Percentiles rank a stretch among this genome's conserved stretches.
Evolutionary conservation across 2,329 filamentous ascomycete genomes (phyloP).

Genomic region (Geosmithia flava): DNA sequence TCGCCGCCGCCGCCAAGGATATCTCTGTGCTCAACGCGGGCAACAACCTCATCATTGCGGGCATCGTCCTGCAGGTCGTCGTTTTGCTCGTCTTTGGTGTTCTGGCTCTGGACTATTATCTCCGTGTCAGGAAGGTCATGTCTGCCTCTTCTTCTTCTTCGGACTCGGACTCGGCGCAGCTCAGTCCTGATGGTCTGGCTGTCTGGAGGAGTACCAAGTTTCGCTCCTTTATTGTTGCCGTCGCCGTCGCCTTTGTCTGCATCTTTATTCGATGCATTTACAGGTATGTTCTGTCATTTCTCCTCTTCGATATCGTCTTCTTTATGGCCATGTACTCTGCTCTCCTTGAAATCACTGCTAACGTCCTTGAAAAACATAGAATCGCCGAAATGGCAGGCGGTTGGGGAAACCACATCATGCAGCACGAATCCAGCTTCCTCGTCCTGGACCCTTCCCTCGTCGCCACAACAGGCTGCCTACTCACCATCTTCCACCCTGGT

Average conservation of each 20-base stretch:
- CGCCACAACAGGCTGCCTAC: conserved; percentile 32
- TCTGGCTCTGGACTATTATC: conserved; percentile 30
- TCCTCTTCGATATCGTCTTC: neutral
- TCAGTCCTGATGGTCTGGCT: conserved; percentile 10
- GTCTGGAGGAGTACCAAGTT: conserved; percentile 32
- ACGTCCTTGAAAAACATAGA: conserved; percentile 15
- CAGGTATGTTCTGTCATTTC: conserved; percentile 22
- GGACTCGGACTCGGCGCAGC: conserved; percentile 7
- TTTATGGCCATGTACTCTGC: neutral
- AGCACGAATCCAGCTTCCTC: conserved; percentile 46
- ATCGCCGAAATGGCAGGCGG: conserved; percentile 52
- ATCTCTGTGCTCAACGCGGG: conserved; percentile 27
- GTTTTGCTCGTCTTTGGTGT: conserved; percentile 33
- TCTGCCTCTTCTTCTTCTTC: conserved; percentile 13
- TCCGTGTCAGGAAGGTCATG: conserved; percentile 27
- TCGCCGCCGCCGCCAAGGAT: conserved; percentile 36
- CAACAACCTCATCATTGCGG: conserved; percentile 40
- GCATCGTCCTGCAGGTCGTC: conserved; percentile 39
- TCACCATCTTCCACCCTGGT: conserved; percentile 42
- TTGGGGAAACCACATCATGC: conserved; percentile 53
- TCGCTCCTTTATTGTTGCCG: conserved; percentile 28
- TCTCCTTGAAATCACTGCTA: neutral
- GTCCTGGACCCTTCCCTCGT: conserved; percentile 42
- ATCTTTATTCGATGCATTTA: conserved; percentile 42
- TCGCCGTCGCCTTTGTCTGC: conserved; percentile 27